A percentile compares a stretch with the other conserved stretches of the same genome.
These are phyloP conservation scores for Vitis hybrid DNA, from an alignment of 177 flowering plant genomes.

Conservation along the genomic window DNA sequence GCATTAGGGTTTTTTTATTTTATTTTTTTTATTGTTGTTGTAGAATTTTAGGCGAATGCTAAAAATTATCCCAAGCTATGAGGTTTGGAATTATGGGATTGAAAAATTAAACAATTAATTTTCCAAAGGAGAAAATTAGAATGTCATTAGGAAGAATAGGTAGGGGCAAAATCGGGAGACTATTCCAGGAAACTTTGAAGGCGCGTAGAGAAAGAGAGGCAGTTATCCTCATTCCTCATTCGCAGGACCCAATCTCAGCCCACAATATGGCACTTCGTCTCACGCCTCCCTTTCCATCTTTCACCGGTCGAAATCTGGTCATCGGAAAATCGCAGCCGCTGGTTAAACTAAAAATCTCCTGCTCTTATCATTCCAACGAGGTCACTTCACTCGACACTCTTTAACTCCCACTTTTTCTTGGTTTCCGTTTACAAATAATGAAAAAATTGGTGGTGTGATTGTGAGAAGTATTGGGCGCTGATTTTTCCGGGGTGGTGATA, in stretches of 20 bases:
- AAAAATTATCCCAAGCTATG: too few relatives aligned
- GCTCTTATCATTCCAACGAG: constrained; percentile 13
- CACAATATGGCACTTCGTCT: constrained; percentile 8
- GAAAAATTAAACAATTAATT: too few relatives aligned
- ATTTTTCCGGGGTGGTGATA: neutral
- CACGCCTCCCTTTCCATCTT: constrained; percentile 21
- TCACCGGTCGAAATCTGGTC: neutral
- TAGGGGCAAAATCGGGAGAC: too few relatives aligned
- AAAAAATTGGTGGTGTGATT: neutral
- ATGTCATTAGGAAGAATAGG: too few relatives aligned
- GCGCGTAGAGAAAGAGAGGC: too few relatives aligned
- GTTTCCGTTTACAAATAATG: neutral
- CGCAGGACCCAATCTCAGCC: neutral
- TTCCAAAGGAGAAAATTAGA: too few relatives aligned
- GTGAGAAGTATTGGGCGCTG: neutral
- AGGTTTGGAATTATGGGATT: too few relatives aligned
- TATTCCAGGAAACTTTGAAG: too few relatives aligned
- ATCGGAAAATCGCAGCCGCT: constrained; percentile 5
- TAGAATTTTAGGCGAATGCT: too few relatives aligned
- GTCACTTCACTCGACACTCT: neutral
- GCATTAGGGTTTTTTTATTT: too few relatives aligned
- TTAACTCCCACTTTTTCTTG: neutral
- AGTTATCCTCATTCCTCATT: neutral
- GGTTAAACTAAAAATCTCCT: constrained; percentile 11
- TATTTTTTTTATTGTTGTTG: too few relatives aligned